Base-by-base conservation (phyloP, 495 filamentous ascomycete species). In the Xylaria longipes region DNA sequence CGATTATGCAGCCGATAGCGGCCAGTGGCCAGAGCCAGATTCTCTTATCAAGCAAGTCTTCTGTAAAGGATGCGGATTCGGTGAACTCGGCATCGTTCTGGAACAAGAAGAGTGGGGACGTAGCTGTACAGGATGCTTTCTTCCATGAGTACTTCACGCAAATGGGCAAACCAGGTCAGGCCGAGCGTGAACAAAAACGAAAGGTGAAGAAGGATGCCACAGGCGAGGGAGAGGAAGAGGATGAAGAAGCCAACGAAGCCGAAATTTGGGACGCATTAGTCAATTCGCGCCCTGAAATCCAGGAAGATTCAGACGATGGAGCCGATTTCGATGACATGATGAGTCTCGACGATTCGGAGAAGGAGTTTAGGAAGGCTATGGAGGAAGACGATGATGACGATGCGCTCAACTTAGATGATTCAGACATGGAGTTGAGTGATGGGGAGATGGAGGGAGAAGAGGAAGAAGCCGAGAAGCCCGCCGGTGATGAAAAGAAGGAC, bases 261-360 rank as follows among this genome's bases (percentile, higher is more conserved):
- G 93, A 97, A 82, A 94, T 98, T 71, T 98, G 95, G 95, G 91
- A 97, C 80, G 95, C 95, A 0, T 84, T 98, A 46, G 94, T 97
- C 33, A 88, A 90, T 33, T 94, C 91, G 9, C 84, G 87, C 54
- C 93, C 94, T 2, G 94, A 97, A 50, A 77, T 97, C 37, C 93
- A 93, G 74, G 92, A 87, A 27, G 85, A 82, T 35, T 88, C 84
- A 35, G 87, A 88, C n/a, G 90, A 88, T 70, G 91, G 89, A 14
- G 27, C 73, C 5, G 81, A 75, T 65, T 82, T 82, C 41, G 83
- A 81, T 57, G 85, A 84, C 70, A 71, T 80, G 70, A 82, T 79
- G 77, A 77, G 77, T 43, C 69, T 81, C 12, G 83, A 82, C 15
- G 86, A 83, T 29, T 86, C 76, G 20, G 84, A 79, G 2, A 84